Evolutionary conservation across 768 basidiomycete genomes (phyloP).

Genomic region (Lactarius deliciosus): DNA sequence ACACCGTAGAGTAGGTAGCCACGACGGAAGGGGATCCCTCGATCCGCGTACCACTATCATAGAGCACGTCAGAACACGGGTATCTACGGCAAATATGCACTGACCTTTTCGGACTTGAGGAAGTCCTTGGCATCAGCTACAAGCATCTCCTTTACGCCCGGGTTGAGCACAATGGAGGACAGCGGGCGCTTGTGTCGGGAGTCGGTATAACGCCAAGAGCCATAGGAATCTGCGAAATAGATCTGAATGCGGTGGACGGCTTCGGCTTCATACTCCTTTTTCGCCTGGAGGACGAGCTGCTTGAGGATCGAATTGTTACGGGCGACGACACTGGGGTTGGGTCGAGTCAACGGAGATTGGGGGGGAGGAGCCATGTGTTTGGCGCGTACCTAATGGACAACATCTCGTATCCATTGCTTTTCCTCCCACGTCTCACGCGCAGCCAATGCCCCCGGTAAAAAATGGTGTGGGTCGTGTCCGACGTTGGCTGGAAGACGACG

Average conservation of each 20-base stretch:
- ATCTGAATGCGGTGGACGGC: slow-evolving; percentile 86
- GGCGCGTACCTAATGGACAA: slow-evolving; percentile 65
- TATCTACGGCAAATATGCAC: slow-evolving; percentile 23
- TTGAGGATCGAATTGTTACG: slow-evolving; percentile 82
- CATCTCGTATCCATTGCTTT: slow-evolving; percentile 70
- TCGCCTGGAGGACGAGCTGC: slow-evolving; percentile 87
- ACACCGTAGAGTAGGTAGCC: slow-evolving; percentile 85
- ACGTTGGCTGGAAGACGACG: slow-evolving; percentile 85
- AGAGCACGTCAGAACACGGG: slow-evolving; percentile 14
- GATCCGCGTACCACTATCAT: slow-evolving; percentile 83
- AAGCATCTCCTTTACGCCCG: slow-evolving; percentile 88
- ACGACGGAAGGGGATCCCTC: slow-evolving; percentile 88
- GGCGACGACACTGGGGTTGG: slow-evolving; percentile 64
- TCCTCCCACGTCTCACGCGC: slow-evolving; percentile 67
- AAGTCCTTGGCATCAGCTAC: slow-evolving; percentile 81
- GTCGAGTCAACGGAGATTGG: slow-evolving; percentile 8
- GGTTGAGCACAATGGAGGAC: slow-evolving; percentile 82
- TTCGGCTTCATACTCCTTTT: slow-evolving; percentile 85
- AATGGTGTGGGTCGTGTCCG: slow-evolving; percentile 86
- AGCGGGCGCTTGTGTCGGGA: slow-evolving; percentile 87
- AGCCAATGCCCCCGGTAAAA: slow-evolving; percentile 86
- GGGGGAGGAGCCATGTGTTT: slow-evolving; percentile 16
- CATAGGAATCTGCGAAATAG: slow-evolving; percentile 86
- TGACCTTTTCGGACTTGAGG: slow-evolving; percentile 76
- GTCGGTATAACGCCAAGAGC: slow-evolving; percentile 86